Evolutionary conservation across 2,329 filamentous ascomycete genomes (phyloP), one percentile per base, ranked within the genome.

Genomic region (Zymoseptoria ardabiliae): DNA sequence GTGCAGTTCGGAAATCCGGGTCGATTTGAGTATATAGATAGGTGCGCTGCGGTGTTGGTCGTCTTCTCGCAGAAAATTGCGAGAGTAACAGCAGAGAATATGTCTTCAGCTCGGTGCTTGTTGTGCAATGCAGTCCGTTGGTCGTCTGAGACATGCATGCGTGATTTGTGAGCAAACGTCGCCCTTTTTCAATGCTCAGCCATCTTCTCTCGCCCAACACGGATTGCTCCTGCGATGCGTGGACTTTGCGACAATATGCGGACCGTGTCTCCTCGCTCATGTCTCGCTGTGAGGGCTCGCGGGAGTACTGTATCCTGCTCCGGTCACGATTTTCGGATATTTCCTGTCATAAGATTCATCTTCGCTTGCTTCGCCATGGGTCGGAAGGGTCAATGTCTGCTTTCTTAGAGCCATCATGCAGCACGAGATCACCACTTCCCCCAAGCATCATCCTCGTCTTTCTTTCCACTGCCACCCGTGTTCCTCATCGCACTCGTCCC

Each of bases 401-500:
- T 23, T 23, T 23, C 22, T 28, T 28, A 28, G 6, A 28, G 25
- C 22, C 45, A 23, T 58, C 25, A 28, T 4, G 25, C 25, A 28
- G 3, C 2, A 28, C 4, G 25, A 4, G 35, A n/a, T 45, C 35
- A 80, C 78, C 78, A 80, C 55, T 85, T 82, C 55, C 81, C 79
- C 83, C 83, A 85, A 20, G 74, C 75, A 57, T 82, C 81, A 58
- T 85, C 83, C 62, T 83, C 79, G 60, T 78, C 78, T 66, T 79
- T 78, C 50, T 69, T 68, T 1, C 61, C 65, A 4, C 62, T 61
- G 3, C 66, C 62, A n/a, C 64, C 66, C 10, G 65, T 60, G 28
- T 68, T 62, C 72, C 82, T 85, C 79, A 87, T 82, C 19, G 84
- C 84, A 63, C 79, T 80, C n/a, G 85, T 88, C 8, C 85, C 85